Evolutionary conservation across 2,329 filamentous ascomycete genomes (phyloP).

Genomic region (Phialophora verrucosa): DNA sequence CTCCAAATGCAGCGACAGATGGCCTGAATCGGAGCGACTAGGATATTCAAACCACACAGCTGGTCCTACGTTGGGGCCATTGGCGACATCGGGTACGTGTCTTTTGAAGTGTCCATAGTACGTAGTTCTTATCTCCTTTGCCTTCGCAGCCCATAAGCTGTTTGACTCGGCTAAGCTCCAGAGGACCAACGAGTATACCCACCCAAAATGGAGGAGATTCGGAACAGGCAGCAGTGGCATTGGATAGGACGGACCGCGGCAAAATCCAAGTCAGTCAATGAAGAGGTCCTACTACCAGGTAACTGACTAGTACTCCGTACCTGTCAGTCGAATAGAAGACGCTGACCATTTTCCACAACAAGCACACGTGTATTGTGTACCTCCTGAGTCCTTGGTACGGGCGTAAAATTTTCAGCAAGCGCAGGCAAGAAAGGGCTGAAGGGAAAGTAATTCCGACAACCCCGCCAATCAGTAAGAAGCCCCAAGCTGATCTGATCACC

Average conservation of each 20-base stretch:
- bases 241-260: background rate
- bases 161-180: background rate
- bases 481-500: slow-evolving; percentile 57
- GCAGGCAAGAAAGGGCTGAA: background rate
- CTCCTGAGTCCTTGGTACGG: no score
- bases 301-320: no score
- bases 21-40: background rate
- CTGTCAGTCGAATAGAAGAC: no score
- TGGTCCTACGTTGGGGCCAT: background rate
- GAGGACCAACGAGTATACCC: background rate
- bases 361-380: no score
- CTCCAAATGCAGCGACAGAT: background rate
- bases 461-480: slow-evolving; percentile 37
- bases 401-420: background rate
- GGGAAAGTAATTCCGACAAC: background rate
- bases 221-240: background rate
- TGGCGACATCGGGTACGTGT: background rate
- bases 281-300: no score
- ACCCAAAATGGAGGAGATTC: background rate
- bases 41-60: background rate
- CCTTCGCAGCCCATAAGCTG: background rate
- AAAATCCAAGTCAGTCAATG: background rate
- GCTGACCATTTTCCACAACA: no score
- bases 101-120: background rate
- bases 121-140: background rate